phyloP scores from a whole-genome alignment of 495 filamentous ascomycete species.

The Immersiella caudata region DNA sequence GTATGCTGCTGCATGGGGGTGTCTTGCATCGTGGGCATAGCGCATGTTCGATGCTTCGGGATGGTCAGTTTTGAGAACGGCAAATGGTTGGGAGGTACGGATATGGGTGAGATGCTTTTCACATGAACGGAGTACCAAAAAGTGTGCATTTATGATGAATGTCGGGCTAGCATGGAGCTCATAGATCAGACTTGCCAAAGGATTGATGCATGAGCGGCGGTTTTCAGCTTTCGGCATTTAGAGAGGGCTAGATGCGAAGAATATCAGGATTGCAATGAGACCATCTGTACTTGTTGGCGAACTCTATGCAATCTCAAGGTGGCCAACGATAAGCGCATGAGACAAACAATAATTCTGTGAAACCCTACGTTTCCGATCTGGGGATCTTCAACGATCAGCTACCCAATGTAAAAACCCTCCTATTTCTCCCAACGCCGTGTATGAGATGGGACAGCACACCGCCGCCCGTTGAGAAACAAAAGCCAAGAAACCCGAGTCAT shows the following conservation, averaged over 20 bases:
- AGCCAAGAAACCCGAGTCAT: slow-evolving; percentile 4
- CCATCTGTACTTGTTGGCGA: neutral
- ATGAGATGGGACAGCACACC: neutral
- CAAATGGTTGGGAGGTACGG: neutral
- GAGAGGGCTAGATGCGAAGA: neutral
- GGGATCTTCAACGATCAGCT: neutral
- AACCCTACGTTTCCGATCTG: neutral
- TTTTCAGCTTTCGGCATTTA: neutral
- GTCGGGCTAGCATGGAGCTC: neutral
- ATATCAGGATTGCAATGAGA: neutral
- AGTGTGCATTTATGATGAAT: neutral
- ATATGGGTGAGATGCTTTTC: neutral
- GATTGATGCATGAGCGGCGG: neutral
- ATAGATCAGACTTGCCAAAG: neutral
- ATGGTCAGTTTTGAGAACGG: neutral
- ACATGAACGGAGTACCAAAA: neutral
- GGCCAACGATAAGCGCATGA: neutral
- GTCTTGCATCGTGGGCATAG: slow-evolving; percentile 1
- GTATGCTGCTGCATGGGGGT: neutral
- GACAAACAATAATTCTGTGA: neutral
- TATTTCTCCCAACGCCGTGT: neutral
- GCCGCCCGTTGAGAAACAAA: neutral
- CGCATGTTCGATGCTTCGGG: neutral
- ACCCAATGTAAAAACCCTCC: neutral
- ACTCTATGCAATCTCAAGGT: neutral